Percentiles rank a stretch among this genome's conserved stretches.
Conservation (phyloP, 192 early-diverging fungal species). For the Coemansia reversa region DNA sequence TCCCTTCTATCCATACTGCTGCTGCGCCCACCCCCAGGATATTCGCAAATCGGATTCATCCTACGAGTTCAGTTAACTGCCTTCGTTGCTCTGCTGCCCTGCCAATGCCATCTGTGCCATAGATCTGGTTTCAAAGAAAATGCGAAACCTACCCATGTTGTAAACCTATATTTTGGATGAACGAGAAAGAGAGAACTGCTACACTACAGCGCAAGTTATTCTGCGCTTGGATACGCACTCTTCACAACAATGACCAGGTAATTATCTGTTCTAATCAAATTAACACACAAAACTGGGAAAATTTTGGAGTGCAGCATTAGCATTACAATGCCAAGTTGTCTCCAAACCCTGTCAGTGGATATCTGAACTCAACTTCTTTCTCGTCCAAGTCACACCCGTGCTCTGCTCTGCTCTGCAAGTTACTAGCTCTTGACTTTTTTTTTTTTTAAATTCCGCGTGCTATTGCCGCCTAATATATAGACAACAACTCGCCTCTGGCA, state of each 20-base stretch:
- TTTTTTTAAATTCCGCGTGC: conserved; percentile 1
- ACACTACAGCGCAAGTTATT: neutral
- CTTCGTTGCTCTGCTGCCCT: neutral
- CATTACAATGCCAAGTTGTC: too few species aligned
- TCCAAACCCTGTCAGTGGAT: too few species aligned
- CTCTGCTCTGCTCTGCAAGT: neutral
- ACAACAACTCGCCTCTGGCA: neutral
- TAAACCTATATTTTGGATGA: conserved; percentile 36
- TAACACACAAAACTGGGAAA: neutral
- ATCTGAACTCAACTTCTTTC: too few species aligned
- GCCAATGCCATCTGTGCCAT: conserved; percentile 2
- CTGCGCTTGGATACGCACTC: neutral
- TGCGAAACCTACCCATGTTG: conserved; percentile 42
- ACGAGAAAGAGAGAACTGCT: conserved; percentile 25
- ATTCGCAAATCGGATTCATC: neutral
- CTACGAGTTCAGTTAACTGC: neutral
- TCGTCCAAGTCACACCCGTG: too few species aligned
- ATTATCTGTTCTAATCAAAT: neutral
- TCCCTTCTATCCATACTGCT: neutral
- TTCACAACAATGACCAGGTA: neutral
- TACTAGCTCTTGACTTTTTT: neutral
- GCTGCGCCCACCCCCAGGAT: neutral
- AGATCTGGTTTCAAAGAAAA: conserved; percentile 1
- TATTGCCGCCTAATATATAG: neutral
- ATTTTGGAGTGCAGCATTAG: too few species aligned